Conservation (phyloP, 352 stramenopile species). For the Phytopythium cucurbitacearum region DNA sequence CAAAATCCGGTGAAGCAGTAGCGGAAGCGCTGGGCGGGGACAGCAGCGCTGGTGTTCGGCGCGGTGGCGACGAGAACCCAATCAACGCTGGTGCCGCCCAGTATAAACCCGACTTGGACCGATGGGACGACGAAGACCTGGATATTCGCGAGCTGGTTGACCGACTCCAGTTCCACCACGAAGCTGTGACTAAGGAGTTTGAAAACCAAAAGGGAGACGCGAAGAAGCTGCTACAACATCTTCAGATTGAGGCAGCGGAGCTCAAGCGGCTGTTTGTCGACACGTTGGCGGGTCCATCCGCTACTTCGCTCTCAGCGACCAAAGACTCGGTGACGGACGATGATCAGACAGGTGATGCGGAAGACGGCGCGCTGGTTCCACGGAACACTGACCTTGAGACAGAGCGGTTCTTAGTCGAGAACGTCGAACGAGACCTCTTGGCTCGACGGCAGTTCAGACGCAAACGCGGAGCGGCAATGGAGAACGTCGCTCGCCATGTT, state of each 20-base stretch:
- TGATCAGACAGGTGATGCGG: neutral
- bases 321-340: neutral
- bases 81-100: constrained; percentile 13
- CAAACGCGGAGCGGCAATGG: constrained; percentile 5
- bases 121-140: constrained; percentile 75
- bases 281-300: constrained; percentile 22
- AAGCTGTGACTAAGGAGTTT: constrained; percentile 67
- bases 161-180: constrained; percentile 73
- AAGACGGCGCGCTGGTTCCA: neutral
- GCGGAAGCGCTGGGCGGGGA: neutral
- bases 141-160: constrained; percentile 73
- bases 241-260: constrained; percentile 64
- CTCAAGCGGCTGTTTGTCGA: constrained; percentile 67
- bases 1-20: constrained; percentile 7
- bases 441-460: constrained; percentile 14
- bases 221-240: constrained; percentile 49
- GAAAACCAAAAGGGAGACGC: constrained; percentile 69
- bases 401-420: constrained; percentile 37
- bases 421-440: constrained; percentile 31
- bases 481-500: constrained; percentile 12
- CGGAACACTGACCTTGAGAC: constrained; percentile 1
- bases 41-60: neutral
- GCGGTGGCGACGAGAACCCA: constrained; percentile 4
- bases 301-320: neutral
- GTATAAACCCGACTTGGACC: constrained; percentile 51